A percentile compares a stretch with the other conserved stretches of the same genome.
Evolutionary conservation across 768 basidiomycete genomes (phyloP).

Genomic region (Agaricus subrufescens): DNA sequence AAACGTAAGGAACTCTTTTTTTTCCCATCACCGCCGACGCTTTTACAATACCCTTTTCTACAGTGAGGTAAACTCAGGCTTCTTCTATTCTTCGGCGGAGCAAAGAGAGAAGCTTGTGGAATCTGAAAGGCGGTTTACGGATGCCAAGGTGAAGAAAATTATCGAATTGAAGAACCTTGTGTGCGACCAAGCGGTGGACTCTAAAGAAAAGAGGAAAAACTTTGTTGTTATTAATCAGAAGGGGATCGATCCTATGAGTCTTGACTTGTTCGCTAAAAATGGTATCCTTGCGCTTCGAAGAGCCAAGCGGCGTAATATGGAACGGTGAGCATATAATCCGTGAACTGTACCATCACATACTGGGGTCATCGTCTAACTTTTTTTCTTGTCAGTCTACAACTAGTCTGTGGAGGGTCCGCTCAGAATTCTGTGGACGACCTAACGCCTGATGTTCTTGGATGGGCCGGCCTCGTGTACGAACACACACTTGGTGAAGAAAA

Average conservation of each 20-base stretch:
- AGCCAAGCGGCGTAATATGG: slow-evolving; percentile 99
- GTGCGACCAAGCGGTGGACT: slow-evolving; percentile 88
- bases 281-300: slow-evolving; percentile 92
- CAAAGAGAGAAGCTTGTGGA: slow-evolving; percentile 99
- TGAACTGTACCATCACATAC: slow-evolving; percentile 2
- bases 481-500: slow-evolving; percentile 99
- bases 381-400: too few species aligned
- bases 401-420: slow-evolving; percentile 90
- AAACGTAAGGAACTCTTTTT: slow-evolving; percentile 67
- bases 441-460: slow-evolving; percentile 85
- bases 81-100: slow-evolving; percentile 98
- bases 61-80: slow-evolving; percentile 98
- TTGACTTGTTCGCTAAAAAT: slow-evolving; percentile 95
- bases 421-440: slow-evolving; percentile 99
- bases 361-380: too few species aligned
- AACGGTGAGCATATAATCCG: slow-evolving; percentile 53
- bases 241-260: slow-evolving; percentile 94
- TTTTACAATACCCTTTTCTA: slow-evolving; percentile 14
- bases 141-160: slow-evolving; percentile 92
- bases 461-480: slow-evolving; percentile 98
- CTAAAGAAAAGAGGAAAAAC: slow-evolving; percentile 74
- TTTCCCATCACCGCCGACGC: slow-evolving; percentile 10
- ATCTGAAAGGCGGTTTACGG: slow-evolving; percentile 90
- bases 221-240: slow-evolving; percentile 99
- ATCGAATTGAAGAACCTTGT: slow-evolving; percentile 95